phyloP scores from a whole-genome alignment of 371 early-diverging fungal genomes.

The Rhizopus stolonifer region DNA sequence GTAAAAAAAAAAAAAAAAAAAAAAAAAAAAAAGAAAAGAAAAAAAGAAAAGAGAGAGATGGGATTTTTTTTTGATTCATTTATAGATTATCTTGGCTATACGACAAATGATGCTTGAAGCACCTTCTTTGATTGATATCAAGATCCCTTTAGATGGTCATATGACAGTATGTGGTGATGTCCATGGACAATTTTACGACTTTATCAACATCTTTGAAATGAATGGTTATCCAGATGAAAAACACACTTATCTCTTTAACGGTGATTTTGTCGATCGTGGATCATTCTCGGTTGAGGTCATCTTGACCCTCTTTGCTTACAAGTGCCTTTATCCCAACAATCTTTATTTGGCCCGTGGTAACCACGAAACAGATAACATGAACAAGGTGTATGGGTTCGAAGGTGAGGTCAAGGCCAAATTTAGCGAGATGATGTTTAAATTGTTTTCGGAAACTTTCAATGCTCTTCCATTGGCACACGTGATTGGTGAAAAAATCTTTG shows the following conservation, averaged over 20 bases:
- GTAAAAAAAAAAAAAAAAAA: conserved; percentile 25
- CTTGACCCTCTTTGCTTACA: conserved; percentile 90
- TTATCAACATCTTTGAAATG: conserved; percentile 89
- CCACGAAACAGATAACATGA: conserved; percentile 98
- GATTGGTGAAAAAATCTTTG: conserved; percentile 90
- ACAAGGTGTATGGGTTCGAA: conserved; percentile 98
- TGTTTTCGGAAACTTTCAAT: conserved; percentile 94
- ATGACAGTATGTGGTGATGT: conserved; percentile 98
- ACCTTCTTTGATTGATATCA: conserved; percentile 83
- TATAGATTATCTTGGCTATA: conserved; percentile 73
- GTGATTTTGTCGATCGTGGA: conserved; percentile 98
- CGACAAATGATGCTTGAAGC: conserved; percentile 69
- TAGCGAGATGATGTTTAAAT: conserved; percentile 81
- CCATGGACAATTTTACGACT: conserved; percentile 98
- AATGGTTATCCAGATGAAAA: conserved; percentile 86
- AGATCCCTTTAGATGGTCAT: conserved; percentile 69
- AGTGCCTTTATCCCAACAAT: conserved; percentile 84
- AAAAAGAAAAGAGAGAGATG: not conserved
- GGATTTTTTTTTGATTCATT: not conserved
- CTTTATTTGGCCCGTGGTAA: conserved; percentile 96
- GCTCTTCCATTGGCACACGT: conserved; percentile 93
- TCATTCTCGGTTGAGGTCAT: conserved; percentile 95
- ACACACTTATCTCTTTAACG: conserved; percentile 93
- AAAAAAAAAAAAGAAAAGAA: conserved; percentile 5
- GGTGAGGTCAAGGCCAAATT: conserved; percentile 97